Base-by-base conservation (phyloP, 2,329 filamentous ascomycete species). In the Calycina herbarum region DNA sequence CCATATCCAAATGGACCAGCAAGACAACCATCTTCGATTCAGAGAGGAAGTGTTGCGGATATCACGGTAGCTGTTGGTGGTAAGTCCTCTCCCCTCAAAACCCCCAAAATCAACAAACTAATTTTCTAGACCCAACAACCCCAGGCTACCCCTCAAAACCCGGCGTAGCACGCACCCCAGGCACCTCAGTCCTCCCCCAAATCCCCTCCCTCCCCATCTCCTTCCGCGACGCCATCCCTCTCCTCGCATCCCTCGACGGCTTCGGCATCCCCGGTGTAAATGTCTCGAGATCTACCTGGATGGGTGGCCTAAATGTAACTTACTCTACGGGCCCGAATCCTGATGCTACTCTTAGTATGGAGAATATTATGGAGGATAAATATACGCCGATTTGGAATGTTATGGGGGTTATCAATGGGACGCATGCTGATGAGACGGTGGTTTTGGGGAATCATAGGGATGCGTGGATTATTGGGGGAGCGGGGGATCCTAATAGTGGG, bases 111-210 rank as follows among this genome's bases (percentile, higher is more conserved):
- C n/a, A 10, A 51, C 2, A 24, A 2, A 13, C 57, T 42, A 17
- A 59, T 40, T 42, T 42, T 27, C 1, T 11, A 48, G 60, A 97
- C 73, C 94, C 94, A 54, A 95, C 94, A 0, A 97, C 94, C 0
- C 93, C 93, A 8, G 94, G 94, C 13, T 97, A 96, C 74, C 90
- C 94, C 6, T 96, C 92, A 0, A 93, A 93, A 76, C 93, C 93
- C 1, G 93, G 89, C 13, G 89, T 82, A 17, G 90, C 91, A 38
- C 88, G 94, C 27, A 82, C 86, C 62, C 86, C 91, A 11, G 86
- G 88, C 0, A 82, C 91, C 27, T 81, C 85, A 35, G 85, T 85
- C 7, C 94, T 89, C 42, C 91, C 94, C 0, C 86, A 85, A 6
- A 97, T 97, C 59, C 94, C 94, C 0, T 94, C 1, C 79, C 48